Base-by-base conservation (phyloP, 1,284 basidiomycete species). In the Phellopilus nigrolimitatus region DNA sequence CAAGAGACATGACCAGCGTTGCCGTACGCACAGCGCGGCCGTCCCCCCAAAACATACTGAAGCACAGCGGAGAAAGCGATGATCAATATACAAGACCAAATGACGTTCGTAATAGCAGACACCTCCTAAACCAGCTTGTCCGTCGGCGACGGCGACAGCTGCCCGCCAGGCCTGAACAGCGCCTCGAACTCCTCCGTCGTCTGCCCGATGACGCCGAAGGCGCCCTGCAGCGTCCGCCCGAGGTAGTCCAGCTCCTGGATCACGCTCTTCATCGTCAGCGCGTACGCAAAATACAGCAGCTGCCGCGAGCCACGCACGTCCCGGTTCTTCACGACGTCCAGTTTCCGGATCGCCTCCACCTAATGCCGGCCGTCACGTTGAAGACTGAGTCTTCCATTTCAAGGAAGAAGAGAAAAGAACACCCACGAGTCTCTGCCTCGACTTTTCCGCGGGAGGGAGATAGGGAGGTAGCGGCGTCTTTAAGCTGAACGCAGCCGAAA, bases 381-480 rank as follows among this genome's bases (percentile, higher is more conserved):
- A n/a, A n/a, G n/a, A n/a, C n/a, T n/a, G 21, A 34, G 37, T 9
- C 25, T 38, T 33, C 19, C 12, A 4, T n/a, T 46, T 4, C 10
- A 40, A 25, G 25, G 39, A 25, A 5, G 12, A 4, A 24, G n/a
- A 25, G 38, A 47, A 30, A 36, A 27, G 42, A 47, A 28, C 37
- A 59, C 75, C 53, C 59, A 93, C 91, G 62, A 98, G 71, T 12
- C 82, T 78, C 53, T 84, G 76, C 49, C 95, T 79, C 1, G 91
- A 81, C 56, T 83, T 75, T 61, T 93, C 91, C 0, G 90, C 95
- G 0, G 94, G 94, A 2, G 95, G 95, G 1, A 99, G 79, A 66
- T 95, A 97, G 0, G 95, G 93, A 0, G 95, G 93, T 24, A 99
- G 73, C 0, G 95, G 95, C 3, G 88, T 84, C 60, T 97, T 95